A percentile compares a stretch with the other conserved stretches of the same genome.
These are phyloP conservation scores for Boletus mariae DNA, from an alignment of 1,284 basidiomycete genomes.

Conservation along the genomic window DNA sequence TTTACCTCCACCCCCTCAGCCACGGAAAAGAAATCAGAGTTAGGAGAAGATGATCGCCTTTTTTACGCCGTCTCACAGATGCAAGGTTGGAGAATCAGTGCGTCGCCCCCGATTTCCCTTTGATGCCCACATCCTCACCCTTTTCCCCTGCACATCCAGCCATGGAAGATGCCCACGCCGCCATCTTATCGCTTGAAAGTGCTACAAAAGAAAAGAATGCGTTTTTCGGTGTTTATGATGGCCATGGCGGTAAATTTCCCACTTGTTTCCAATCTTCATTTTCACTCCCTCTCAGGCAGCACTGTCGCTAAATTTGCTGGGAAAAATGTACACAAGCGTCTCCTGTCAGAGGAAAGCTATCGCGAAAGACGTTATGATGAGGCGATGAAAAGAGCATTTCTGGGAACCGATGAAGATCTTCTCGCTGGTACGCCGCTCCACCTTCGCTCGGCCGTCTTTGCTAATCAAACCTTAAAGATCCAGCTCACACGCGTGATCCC, in stretches of 20 bases:
- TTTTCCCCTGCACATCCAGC: constrained; percentile 43
- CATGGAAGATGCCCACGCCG: constrained; percentile 98
- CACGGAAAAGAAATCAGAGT: constrained; percentile 81
- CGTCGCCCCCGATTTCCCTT: constrained; percentile 34
- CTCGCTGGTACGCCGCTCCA: constrained; percentile 61
- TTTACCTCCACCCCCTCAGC: constrained; percentile 42
- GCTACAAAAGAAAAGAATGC: constrained; percentile 54
- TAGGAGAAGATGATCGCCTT: constrained; percentile 77
- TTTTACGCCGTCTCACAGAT: constrained; percentile 90
- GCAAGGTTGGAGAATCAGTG: constrained; percentile 99
- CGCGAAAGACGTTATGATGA: constrained; percentile 64
- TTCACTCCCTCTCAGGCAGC: constrained; percentile 53
- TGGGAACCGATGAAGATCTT: constrained; percentile 94
- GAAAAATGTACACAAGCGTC: constrained; percentile 80
- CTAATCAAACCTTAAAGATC: constrained; percentile 48
- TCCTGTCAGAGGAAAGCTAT: constrained; percentile 75
- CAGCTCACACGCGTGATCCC: constrained; percentile 84
- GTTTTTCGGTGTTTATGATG: constrained; percentile 98
- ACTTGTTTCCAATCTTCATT: constrained; percentile 1
- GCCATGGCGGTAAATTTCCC: constrained; percentile 78
- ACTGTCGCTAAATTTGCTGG: constrained; percentile 91
- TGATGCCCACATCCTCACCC: background rate
- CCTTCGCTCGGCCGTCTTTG: background rate
- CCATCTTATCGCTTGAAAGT: constrained; percentile 66
- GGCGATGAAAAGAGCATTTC: constrained; percentile 86